phyloP scores from a whole-genome alignment of 2,329 filamentous ascomycete genomes.

The Helotiales sp. region DNA sequence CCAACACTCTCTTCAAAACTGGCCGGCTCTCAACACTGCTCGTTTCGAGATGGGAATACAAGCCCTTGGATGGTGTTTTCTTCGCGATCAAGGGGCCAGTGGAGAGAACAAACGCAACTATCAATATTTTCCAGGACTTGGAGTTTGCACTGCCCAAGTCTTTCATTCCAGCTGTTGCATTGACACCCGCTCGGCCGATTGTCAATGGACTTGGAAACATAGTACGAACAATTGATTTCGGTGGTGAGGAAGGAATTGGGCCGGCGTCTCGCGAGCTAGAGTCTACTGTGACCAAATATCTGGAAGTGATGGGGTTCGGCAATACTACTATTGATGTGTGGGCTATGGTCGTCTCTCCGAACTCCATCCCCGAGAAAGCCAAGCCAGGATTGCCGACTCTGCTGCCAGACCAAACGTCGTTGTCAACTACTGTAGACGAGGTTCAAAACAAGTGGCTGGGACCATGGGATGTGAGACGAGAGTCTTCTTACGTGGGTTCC shows the following conservation, averaged over 20 bases:
- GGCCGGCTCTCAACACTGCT: slow-evolving; percentile 65
- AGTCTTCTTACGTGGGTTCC: slow-evolving; percentile 27
- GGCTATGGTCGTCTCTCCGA: slow-evolving; percentile 68
- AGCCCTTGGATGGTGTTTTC: slow-evolving; percentile 11
- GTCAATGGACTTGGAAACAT: slow-evolving; percentile 78
- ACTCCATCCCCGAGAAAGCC: slow-evolving; percentile 15
- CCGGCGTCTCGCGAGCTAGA: slow-evolving; percentile 78
- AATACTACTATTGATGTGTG: slow-evolving; percentile 65
- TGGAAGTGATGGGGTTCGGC: slow-evolving; percentile 44
- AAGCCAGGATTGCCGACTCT: not conserved
- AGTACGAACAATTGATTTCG: slow-evolving; percentile 63
- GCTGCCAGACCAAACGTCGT: not conserved
- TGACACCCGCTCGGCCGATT: slow-evolving; percentile 68
- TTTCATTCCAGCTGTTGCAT: slow-evolving; percentile 58
- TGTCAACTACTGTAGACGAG: not conserved
- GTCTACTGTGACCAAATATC: slow-evolving; percentile 62
- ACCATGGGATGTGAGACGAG: not conserved
- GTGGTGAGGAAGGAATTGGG: slow-evolving; percentile 46
- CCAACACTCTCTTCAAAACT: slow-evolving; percentile 80
- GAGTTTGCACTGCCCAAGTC: slow-evolving; percentile 8
- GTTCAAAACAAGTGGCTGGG: not conserved
- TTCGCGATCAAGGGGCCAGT: slow-evolving; percentile 16
- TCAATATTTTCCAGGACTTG: slow-evolving; percentile 19
- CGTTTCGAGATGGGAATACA: slow-evolving; percentile 48
- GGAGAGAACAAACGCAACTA: slow-evolving; percentile 29